A percentile compares a stretch with the other conserved stretches of the same genome.
Evolutionary conservation across 345 rosid species (phyloP).

Genomic region (Gossypioides kirkii): DNA sequence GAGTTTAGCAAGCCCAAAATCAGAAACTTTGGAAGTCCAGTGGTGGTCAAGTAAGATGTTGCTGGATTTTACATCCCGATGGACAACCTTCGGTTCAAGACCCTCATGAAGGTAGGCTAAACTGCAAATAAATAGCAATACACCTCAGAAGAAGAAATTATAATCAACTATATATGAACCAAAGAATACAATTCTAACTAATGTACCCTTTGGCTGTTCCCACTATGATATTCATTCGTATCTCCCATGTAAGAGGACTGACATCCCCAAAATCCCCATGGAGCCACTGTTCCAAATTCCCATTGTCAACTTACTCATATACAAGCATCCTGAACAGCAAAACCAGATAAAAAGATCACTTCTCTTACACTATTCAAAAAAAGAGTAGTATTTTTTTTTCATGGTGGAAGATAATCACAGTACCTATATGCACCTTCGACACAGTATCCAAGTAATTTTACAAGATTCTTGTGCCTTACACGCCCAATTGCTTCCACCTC

Average conservation of each 20-base stretch:
- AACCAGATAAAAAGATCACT: conserved; percentile 12
- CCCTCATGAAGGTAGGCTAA: conserved; percentile 98
- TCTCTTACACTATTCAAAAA: conserved; percentile 6
- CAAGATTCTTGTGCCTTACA: conserved; percentile 92
- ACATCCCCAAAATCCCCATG: conserved; percentile 88
- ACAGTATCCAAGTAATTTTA: conserved; percentile 83
- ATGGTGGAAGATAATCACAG: not conserved
- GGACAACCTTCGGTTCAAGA: conserved; percentile 97
- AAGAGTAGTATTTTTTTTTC: not conserved
- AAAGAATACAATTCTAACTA: not conserved
- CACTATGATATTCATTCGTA: conserved; percentile 76
- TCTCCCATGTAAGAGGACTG: conserved; percentile 91
- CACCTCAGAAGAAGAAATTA: not conserved
- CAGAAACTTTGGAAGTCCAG: conserved; percentile 89
- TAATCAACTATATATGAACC: conserved; percentile 7
- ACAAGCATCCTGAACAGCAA: conserved; percentile 74
- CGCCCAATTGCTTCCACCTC: conserved; percentile 96
- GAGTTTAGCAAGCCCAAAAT: conserved; percentile 97
- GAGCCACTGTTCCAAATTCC: conserved; percentile 95
- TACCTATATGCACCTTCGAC: conserved; percentile 99
- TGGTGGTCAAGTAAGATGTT: conserved; percentile 88
- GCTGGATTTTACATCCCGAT: conserved; percentile 86
- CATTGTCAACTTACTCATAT: conserved; percentile 87
- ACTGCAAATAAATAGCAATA: conserved; percentile 29
- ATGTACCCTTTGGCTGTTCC: conserved; percentile 88